Base-by-base conservation (phyloP, 208 protist species). In the Plasmodiophora brassicae region DNA sequence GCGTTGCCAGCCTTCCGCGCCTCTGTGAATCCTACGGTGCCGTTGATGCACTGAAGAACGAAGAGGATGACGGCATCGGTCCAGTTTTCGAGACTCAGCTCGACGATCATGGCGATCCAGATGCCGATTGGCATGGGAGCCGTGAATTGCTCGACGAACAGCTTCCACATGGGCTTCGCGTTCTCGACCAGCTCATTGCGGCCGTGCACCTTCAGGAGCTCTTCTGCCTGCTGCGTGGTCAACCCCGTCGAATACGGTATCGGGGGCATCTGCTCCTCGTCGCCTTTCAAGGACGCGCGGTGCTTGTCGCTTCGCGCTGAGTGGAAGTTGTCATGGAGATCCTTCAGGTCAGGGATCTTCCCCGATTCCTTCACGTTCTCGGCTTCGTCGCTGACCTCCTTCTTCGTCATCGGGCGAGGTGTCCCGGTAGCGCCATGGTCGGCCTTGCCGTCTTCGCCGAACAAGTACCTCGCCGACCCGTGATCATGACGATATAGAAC, bases 1-100 rank as follows among this genome's bases (percentile, higher is more conserved):
- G 96, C 96, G 90, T 97, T 95, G 84, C 94, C 95, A 35, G 96
- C 95, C 60, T 95, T 96, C 22, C 93, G 93, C 50, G 96, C 97
- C 92, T 98, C 96, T 89, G 93, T 96, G 91, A 94, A 98, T 43
- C 92, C 94, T 50, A 95, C 92, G 28, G 45, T 71, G 0, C 92
- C 92, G 85, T 95, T 95, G 14, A 94, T 45, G 0, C 94, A 38
- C 5, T 94, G 88, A 14, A 95, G 85, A 22, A 54, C 83, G 25
- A 91, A 38, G 43, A 95, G 93, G 0, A 95, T 71, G 38, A 46
- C 88, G 78, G 91, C 92, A 89, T 95, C 93, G 35, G 91, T 88
- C 50, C 86, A 94, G 88, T 94, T 78, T 36, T 78, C 65, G n/a
- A 95, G 78, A 10, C 44, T 78, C 32, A 94, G 90, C 0, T 93